Evolutionary conservation across 345 rosid species (phyloP), one percentile per base, ranked within the genome.

Genomic region (Odontarrhena argentea): DNA sequence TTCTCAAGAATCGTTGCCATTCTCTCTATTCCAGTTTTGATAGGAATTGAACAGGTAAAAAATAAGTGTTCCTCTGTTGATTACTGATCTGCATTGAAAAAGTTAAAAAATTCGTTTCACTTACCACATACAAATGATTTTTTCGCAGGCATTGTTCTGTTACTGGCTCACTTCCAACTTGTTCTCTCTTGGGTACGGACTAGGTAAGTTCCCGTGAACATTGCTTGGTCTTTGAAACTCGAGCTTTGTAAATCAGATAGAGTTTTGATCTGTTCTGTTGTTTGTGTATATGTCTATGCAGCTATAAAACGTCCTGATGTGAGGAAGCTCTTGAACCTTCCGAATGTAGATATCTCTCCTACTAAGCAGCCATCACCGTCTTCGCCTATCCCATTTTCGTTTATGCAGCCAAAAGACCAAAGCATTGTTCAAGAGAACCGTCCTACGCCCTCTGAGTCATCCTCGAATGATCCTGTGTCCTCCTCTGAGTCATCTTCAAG

Each of bases 131-230:
- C 1, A 10, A 34, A 45, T 65, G 53, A 0, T 38, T 47, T n/a
- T 37, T n/a, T 55, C 8, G 55, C 77, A 77, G 85, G 85, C 85
- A 44, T 55, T 81, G 48, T 81, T 81, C 55, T 75, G 82, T 55
- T 81, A 78, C 77, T 81, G 85, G 83, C 79, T 81, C 52, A 79
- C 83, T 57, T 81, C 85, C 58, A 81, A 81, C 74, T 32, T 81
- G 12, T 81, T 80, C 71, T 67, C 82, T 15, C 76, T 80, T 37
- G 69, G 47, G 22, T 83, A 78, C 68, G 83, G 84, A 35, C 54
- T 74, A 68, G 70, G 86, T 67, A 55, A 73, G 81, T 74, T 63
- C 38, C 57, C 60, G 37, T 10, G 24, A 37, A 45, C 18, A 38
- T 37, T 32, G 54, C 12, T 38, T 11, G n/a, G 32, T 57, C 47